Evolutionary conservation across 2,329 filamentous ascomycete species (phyloP).

Genomic region (Aspergillus cejpii): DNA sequence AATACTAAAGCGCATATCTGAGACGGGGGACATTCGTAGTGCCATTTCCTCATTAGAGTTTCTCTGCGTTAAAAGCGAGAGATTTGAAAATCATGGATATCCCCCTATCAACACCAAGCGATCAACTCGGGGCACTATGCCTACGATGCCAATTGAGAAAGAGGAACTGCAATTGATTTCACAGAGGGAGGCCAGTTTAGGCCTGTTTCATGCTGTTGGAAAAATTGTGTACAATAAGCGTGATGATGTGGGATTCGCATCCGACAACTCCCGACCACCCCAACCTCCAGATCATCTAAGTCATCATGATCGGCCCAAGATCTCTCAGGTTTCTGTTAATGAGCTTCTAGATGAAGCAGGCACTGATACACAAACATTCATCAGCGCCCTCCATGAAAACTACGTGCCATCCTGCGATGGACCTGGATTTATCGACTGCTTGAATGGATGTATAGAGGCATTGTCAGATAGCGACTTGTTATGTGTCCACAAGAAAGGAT

Average conservation of each 20-base stretch:
- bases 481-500: constrained; percentile 52
- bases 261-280: constrained; percentile 43
- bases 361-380: constrained; percentile 83
- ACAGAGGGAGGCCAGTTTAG: constrained; percentile 79
- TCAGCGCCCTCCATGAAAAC: constrained; percentile 88
- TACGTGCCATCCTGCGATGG: constrained; percentile 73
- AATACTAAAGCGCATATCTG: constrained; percentile 71
- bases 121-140: constrained; percentile 39
- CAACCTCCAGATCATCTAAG: constrained; percentile 55
- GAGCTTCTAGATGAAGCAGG: constrained; percentile 86
- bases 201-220: constrained; percentile 92
- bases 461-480: constrained; percentile 85
- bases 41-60: constrained; percentile 92
- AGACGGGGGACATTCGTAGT: constrained; percentile 85
- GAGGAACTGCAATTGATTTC: constrained; percentile 75
- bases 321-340: constrained; percentile 62
- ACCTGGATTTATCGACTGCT: constrained; percentile 63
- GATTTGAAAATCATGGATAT: constrained; percentile 67
- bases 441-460: constrained; percentile 78
- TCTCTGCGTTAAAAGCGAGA: constrained; percentile 73
- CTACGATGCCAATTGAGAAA: constrained; percentile 66
- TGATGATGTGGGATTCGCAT: constrained; percentile 45
- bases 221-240: constrained; percentile 97
- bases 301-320: constrained; percentile 53
- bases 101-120: constrained; percentile 63